phyloP scores from a whole-genome alignment of 176 grass and related monocot genomes.

The Canna indica region DNA sequence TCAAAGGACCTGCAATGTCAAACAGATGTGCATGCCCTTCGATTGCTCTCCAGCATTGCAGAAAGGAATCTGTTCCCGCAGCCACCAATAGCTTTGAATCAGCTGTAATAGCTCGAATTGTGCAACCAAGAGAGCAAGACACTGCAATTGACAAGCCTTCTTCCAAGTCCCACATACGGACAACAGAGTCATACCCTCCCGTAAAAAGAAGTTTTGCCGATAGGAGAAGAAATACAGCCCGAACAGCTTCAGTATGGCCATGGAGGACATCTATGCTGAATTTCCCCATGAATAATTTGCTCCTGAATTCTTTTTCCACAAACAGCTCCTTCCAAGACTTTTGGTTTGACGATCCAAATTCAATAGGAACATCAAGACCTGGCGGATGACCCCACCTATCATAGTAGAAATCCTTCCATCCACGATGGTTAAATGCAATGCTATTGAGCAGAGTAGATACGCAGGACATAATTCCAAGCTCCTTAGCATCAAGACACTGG shows the following conservation, averaged over 20 bases:
- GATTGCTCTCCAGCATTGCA: constrained; percentile 75
- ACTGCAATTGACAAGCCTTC: constrained; percentile 62
- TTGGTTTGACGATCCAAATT: constrained; percentile 13
- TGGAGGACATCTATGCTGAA: constrained; percentile 59
- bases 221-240: constrained; percentile 53
- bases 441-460: constrained; percentile 55
- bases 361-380: neutral
- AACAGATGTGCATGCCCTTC: constrained; percentile 57
- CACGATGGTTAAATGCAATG: constrained; percentile 71
- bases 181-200: constrained; percentile 59
- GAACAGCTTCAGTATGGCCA: constrained; percentile 74
- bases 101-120: constrained; percentile 72
- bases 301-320: constrained; percentile 67
- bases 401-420: constrained; percentile 89
- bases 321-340: constrained; percentile 77
- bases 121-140: constrained; percentile 78
- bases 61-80: constrained; percentile 73
- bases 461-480: constrained; percentile 76
- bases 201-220: constrained; percentile 73
- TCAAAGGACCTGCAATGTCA: constrained; percentile 30
- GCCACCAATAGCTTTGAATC: constrained; percentile 62
- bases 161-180: constrained; percentile 91
- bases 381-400: constrained; percentile 57
- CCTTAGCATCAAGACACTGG: constrained; percentile 67
- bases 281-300: constrained; percentile 72